Base-by-base conservation (phyloP, 2,329 filamentous ascomycete species). In the Lachnellula subtilissima region DNA sequence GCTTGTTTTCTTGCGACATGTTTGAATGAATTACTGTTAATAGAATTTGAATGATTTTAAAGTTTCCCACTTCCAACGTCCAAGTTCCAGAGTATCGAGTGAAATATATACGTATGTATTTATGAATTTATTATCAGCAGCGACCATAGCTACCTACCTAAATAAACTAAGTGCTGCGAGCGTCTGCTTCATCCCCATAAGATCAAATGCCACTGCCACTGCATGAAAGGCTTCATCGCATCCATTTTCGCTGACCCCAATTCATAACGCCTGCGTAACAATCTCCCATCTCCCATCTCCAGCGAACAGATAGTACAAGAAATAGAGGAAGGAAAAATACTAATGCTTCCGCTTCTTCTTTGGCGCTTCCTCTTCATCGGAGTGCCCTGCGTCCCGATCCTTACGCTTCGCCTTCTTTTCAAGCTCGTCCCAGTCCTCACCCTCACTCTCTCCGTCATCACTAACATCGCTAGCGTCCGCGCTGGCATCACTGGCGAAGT, bases 401-500 rank as follows among this genome's bases (percentile, higher is more conserved):
- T 89, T 85, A 74, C 92, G 91, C 76, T 86, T 90, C 3, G 87
- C 92, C 78, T 96, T 96, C 73, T 87, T 86, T 76, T 97, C 93
- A 57, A 97, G 72, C 73, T 95, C 91, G 70, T 97, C 92, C 93
- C 93, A 97, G 69, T 95, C 90, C 71, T 97, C 88, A 49, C 88
- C 88, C 61, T 85, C 89, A 12, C 90, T 88, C 46, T 88, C 88
- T 6, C 92, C 89, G 3, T 84, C 81, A 19, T 88, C 88, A 49
- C 80, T 81, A 47, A 73, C 84, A 54, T 90, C 89, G 12, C 84
- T 88, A 32, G 91, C 93, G 61, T 93, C 89, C 2, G 87, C 89
- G 22, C 84, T 88, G 1, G 87, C 89, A 67, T 96, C 92, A 68
- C 93, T 93, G 67, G 96, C 92, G 69, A 94, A 97, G 60, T 97